Base-by-base conservation (phyloP, 805 yeast genomes). In the Candida nitratophila region DNA sequence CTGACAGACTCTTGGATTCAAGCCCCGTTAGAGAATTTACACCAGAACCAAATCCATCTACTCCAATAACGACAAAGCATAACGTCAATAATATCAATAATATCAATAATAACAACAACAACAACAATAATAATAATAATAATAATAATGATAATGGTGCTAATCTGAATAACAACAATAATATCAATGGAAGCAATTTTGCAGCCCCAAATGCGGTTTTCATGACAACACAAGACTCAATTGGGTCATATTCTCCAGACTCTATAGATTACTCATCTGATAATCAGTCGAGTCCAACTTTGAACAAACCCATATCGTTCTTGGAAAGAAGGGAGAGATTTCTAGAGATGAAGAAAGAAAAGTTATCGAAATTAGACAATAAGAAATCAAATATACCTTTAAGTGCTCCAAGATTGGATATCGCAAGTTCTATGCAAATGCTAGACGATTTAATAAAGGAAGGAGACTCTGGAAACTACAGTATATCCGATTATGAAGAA, bases 331-430 rank as follows among this genome's bases (percentile, higher is more conserved):
- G 60, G 24, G 48, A 46, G 11, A 50, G 50, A 37, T 53, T 54
- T 24, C 41, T 52, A 44, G 47, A 52, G 32, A 37, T 42, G 20
- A 46, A 43, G 42, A 42, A 49, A 40, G 34, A 47, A 44, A 40
- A 37, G 39, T 50, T 20, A 50, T 40, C 24, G 49, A 44, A 27
- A 37, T 41, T 19, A 44, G 46, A 35, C 55, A 48, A 33, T 51
- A 49, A 46, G 10, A 52, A 40, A 22, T 59, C 59, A 3, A 54
- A 55, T 24, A 59, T 69, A 2, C 74, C 76, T 29, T 60, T 66
- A n/a, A 62, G 70, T 11, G 61, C 56, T 44, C 70, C 68, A 19
- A 64, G 63, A n/a, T 58, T 67, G 24, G 70, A 71, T 48, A 63
- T 71, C 26, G 66, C 71, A 26, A 52, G 48, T 29, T 47, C 46